Evolutionary conservation across 345 rosid genomes (phyloP).

Genomic region (Hibiscus mutabilis): DNA sequence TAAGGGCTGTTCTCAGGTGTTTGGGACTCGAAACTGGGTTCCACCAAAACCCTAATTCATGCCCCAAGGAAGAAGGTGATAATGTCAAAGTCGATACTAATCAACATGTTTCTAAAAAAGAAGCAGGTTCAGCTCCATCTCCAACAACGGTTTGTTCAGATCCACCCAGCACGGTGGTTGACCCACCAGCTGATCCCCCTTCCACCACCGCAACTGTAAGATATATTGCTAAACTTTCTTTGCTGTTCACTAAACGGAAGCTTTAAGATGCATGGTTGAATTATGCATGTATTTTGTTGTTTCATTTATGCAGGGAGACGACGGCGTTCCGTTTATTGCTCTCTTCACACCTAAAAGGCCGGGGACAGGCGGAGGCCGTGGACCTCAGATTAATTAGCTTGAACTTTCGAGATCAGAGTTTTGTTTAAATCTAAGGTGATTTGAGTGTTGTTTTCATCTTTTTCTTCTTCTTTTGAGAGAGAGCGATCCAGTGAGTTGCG

Average conservation of each 20-base stretch:
- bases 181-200: conserved; percentile 8
- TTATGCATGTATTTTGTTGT: not conserved
- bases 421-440: not conserved
- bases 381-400: conserved; percentile 11
- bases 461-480: too few species aligned
- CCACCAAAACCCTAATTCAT: not conserved
- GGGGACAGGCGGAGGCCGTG: not conserved
- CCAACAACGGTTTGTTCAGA: not conserved
- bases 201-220: not conserved
- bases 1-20: conserved; percentile 12
- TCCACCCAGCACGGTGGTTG: not conserved
- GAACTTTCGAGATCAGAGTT: not conserved
- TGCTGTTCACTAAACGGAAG: not conserved
- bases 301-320: conserved; percentile 5
- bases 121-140: not conserved
- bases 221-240: not conserved
- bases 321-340: too few species aligned
- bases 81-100: not conserved
- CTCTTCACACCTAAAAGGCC: not conserved
- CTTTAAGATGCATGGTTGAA: not conserved
- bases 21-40: conserved; percentile 11
- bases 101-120: not conserved
- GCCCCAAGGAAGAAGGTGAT: not conserved
- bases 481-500: not conserved
- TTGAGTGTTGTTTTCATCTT: not conserved